A percentile compares a stretch with the other conserved stretches of the same genome.
These are phyloP conservation scores for Lepiota venenata DNA, from an alignment of 768 basidiomycete species.

Conservation along the genomic window DNA sequence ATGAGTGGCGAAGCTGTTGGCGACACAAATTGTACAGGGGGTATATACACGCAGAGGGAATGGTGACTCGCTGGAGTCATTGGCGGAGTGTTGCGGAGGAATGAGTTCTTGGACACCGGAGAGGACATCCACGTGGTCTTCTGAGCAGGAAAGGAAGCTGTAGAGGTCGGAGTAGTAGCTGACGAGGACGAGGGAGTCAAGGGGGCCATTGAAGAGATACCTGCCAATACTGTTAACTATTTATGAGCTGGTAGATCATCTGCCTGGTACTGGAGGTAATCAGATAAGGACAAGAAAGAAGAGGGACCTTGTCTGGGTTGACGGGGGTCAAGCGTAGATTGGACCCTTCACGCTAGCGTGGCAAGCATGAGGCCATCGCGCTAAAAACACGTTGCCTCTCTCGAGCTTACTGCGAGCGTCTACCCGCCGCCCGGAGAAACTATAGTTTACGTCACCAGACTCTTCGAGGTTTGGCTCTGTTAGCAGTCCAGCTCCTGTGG, in stretches of 20 bases:
- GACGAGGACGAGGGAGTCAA: slow-evolving; percentile 80
- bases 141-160: slow-evolving; percentile 52
- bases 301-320: slow-evolving; percentile 51
- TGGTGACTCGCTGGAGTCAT: slow-evolving; percentile 78
- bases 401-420: no score
- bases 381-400: no score
- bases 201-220: slow-evolving; percentile 71
- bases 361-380: no score
- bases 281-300: neutral
- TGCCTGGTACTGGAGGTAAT: slow-evolving; percentile 28
- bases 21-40: neutral
- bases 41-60: slow-evolving; percentile 20
- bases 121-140: slow-evolving; percentile 66
- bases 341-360: no score
- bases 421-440: no score
- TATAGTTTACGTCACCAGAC: no score
- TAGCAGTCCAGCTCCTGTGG: no score
- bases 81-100: slow-evolving; percentile 64
- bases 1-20: slow-evolving; percentile 12
- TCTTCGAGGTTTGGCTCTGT: no score
- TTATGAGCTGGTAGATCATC: slow-evolving; percentile 84
- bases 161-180: slow-evolving; percentile 80
- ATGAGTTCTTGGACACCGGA: slow-evolving; percentile 72
- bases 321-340: no score
- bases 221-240: slow-evolving; percentile 83